phyloP scores from a whole-genome alignment of 768 basidiomycete species.

The Russula olivacea region DNA sequence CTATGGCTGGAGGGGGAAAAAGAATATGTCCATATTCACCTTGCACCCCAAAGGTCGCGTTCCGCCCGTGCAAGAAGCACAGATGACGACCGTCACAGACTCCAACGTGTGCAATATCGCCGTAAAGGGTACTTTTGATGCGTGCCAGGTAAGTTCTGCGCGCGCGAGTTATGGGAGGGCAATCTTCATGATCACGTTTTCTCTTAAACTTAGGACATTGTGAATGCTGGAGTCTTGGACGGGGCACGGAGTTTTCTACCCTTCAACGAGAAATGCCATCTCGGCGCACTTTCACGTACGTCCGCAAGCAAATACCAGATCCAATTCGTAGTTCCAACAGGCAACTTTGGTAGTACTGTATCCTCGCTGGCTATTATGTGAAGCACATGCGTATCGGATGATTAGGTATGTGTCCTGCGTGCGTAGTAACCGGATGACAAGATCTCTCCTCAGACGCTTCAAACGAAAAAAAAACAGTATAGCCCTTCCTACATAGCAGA shows the following conservation, averaged over 20 bases:
- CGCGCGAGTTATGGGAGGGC: not conserved
- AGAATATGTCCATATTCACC: constrained; percentile 94
- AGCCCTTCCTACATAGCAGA: constrained; percentile 77
- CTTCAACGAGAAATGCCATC: constrained; percentile 83
- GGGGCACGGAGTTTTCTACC: too few species aligned
- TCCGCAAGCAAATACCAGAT: constrained; percentile 55
- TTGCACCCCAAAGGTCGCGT: constrained; percentile 96
- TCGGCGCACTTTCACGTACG: constrained; percentile 93
- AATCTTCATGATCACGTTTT: not conserved
- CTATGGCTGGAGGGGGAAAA: constrained; percentile 91
- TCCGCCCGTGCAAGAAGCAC: constrained; percentile 96
- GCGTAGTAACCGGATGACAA: too few species aligned
- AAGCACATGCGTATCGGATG: too few species aligned
- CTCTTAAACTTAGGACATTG: constrained; percentile 61
- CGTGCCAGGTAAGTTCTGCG: constrained; percentile 71
- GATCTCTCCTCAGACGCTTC: constrained; percentile 61
- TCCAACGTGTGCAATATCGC: constrained; percentile 92
- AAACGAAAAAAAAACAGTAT: constrained; percentile 61
- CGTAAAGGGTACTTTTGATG: constrained; percentile 92
- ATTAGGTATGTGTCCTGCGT: too few species aligned
- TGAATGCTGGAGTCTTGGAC: constrained; percentile 88
- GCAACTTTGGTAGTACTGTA: constrained; percentile 98
- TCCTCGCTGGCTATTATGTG: constrained; percentile 95
- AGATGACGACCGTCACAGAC: constrained; percentile 98
- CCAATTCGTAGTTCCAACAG: constrained; percentile 95